A percentile compares a stretch with the other conserved stretches of the same genome.
Conservation (phyloP, 192 early-diverging fungal species). For the Podila clonocystis region DNA sequence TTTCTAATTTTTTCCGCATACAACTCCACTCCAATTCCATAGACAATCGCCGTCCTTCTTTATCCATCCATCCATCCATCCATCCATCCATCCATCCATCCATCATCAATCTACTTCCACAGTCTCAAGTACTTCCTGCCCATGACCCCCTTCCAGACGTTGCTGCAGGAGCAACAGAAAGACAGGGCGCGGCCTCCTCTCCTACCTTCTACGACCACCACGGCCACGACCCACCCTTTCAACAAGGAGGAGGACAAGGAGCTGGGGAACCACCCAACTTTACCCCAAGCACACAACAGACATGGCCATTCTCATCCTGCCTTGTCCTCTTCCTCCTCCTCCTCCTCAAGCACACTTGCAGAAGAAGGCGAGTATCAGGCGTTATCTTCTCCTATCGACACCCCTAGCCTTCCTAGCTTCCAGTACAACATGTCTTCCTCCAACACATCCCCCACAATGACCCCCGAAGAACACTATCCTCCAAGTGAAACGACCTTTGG, state of each 20-base stretch:
- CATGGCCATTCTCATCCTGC: not conserved
- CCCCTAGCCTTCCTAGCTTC: not conserved
- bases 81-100: not conserved
- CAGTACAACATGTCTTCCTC: not conserved
- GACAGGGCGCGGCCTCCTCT: not conserved
- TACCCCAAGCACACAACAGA: too few species aligned
- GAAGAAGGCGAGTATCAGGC: not conserved
- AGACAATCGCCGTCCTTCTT: not conserved
- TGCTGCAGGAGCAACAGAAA: slow-evolving; percentile 26
- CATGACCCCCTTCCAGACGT: slow-evolving; percentile 24
- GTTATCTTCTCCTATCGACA: not conserved
- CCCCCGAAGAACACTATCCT: too few species aligned
- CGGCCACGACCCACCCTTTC: not conserved
- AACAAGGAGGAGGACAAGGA: not conserved
- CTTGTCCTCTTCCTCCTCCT: not conserved
- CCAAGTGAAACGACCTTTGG: too few species aligned
- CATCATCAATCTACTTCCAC: not conserved
- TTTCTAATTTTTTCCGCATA: not conserved
- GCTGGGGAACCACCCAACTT: too few species aligned
- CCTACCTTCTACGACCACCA: not conserved
- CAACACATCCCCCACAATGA: too few species aligned
- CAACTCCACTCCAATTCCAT: not conserved
- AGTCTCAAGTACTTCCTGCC: not conserved
- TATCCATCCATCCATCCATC: not conserved
- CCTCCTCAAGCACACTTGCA: not conserved